Evolutionary conservation across 2,329 filamentous ascomycete genomes (phyloP).

Genomic region (Fusarium pininemorale): DNA sequence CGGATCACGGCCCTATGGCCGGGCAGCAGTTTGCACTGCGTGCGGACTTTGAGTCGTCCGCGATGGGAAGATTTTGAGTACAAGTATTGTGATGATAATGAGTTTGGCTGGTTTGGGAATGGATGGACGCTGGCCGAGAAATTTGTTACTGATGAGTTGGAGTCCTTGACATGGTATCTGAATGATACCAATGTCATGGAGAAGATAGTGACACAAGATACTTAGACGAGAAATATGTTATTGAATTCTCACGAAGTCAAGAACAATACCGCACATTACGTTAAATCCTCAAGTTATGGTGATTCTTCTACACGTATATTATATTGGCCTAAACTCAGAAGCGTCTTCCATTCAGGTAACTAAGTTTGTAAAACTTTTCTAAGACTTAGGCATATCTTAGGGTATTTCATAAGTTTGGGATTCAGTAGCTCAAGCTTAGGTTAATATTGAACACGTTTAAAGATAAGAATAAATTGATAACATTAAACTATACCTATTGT

Average conservation of each 20-base stretch:
- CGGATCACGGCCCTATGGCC: constrained; percentile 5
- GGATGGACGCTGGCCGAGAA: constrained; percentile 16
- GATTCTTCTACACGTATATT: too few relatives aligned
- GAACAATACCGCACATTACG: too few relatives aligned
- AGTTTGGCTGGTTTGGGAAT: constrained; percentile 20
- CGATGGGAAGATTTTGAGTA: constrained; percentile 18
- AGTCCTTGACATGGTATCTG: constrained; percentile 16
- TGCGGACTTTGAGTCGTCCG: constrained; percentile 1
- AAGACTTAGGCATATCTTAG: not conserved
- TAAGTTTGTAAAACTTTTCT: accelerated
- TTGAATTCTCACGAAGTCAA: too few relatives aligned
- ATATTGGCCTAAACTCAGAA: not conserved
- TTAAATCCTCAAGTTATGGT: too few relatives aligned
- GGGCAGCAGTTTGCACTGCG: constrained; percentile 8
- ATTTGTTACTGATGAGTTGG: constrained; percentile 1
- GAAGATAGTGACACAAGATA: not conserved
- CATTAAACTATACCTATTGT: not conserved
- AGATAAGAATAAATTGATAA: not conserved
- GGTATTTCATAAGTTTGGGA: not conserved
- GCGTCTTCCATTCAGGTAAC: accelerated
- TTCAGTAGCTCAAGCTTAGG: accelerated
- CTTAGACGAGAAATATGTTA: accelerated
- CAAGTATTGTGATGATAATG: constrained; percentile 6
- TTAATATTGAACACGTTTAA: not conserved
- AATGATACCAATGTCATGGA: constrained; percentile 11